Evolutionary conservation across 2,329 filamentous ascomycete species (phyloP), one percentile per base, ranked within the genome.

Genomic region (Zalaria obscura): DNA sequence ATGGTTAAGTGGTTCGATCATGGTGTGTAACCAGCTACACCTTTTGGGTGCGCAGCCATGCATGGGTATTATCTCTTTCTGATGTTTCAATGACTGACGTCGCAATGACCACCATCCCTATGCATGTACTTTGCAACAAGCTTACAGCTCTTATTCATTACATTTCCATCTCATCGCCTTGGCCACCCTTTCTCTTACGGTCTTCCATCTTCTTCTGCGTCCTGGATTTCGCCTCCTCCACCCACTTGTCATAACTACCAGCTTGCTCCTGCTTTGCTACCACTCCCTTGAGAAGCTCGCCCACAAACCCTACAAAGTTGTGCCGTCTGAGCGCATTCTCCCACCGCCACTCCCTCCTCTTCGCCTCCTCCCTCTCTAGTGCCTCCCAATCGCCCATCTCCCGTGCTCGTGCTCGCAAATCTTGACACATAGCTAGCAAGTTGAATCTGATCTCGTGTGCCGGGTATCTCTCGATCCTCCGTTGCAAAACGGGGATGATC

Each of bases 221-320:
- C 56, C 72, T 70, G 48, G 65, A 63, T 62, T 79, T 72, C 10
- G 77, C 77, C 43, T 83, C 77, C 41, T 75, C 73, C 10, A 91
- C 65, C 84, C 85, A 93, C 52, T 67, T 66, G 2, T 80, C 71
- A 59, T 89, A 91, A 8, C 69, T 77, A 8, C 67, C 73, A 3
- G 73, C 67, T 48, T 80, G 72, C 34, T 93, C 58, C 69, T 93
- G 94, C 46, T 66, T 61, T 48, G 65, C 70, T n/a, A 86, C 82
- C 3, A 95, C 89, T 1, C 78, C 83, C 68, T 91, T 93, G 52
- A 94, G 66, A 46, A 95, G 70, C 67, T 95, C 87, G 8, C 85
- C 87, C 3, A 89, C 83, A 55, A 98, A 95, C 0, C 87, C 89
- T 1, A 98, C 84, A 66, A 98, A 98, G 63, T 98, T 98, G 62